Evolutionary conservation across 768 basidiomycete species (phyloP).

Genomic region (Mycena vitilis): DNA sequence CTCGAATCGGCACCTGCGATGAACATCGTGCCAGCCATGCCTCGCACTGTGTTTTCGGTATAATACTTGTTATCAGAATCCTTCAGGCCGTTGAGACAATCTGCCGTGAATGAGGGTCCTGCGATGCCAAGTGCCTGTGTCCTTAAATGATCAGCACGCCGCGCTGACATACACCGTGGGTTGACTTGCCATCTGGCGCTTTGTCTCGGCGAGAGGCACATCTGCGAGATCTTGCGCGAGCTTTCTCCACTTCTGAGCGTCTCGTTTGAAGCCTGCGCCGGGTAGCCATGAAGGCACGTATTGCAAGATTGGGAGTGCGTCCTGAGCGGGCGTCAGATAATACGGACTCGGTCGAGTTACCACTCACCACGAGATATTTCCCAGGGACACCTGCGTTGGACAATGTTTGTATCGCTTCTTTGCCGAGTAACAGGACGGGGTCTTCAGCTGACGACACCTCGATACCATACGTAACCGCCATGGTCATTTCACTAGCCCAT

Average conservation of each 20-base stretch:
- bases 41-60: constrained; percentile 1
- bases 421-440: constrained; percentile 44
- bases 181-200: constrained; percentile 7
- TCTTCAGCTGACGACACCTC: constrained; percentile 43
- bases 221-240: background rate
- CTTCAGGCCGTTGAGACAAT: constrained; percentile 3
- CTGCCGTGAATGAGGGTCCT: constrained; percentile 1
- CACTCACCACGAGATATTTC: constrained; percentile 45
- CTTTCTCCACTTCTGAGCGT: constrained; percentile 12
- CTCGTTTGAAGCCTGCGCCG: constrained; percentile 8
- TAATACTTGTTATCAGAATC: background rate
- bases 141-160: background rate
- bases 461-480: constrained; percentile 47
- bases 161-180: too few relatives aligned
- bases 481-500: constrained; percentile 43
- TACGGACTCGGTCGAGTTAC: too few relatives aligned
- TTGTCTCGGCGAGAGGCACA: constrained; percentile 17
- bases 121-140: constrained; percentile 12
- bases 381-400: constrained; percentile 43
- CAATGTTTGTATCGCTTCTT: constrained; percentile 42
- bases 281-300: constrained; percentile 21
- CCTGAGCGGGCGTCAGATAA: constrained; percentile 1
- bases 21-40: constrained; percentile 6
- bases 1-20: constrained; percentile 19
- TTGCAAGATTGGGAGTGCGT: constrained; percentile 15